phyloP scores from a whole-genome alignment of 2,329 filamentous ascomycete genomes.

The Cryphonectria naterciae region DNA sequence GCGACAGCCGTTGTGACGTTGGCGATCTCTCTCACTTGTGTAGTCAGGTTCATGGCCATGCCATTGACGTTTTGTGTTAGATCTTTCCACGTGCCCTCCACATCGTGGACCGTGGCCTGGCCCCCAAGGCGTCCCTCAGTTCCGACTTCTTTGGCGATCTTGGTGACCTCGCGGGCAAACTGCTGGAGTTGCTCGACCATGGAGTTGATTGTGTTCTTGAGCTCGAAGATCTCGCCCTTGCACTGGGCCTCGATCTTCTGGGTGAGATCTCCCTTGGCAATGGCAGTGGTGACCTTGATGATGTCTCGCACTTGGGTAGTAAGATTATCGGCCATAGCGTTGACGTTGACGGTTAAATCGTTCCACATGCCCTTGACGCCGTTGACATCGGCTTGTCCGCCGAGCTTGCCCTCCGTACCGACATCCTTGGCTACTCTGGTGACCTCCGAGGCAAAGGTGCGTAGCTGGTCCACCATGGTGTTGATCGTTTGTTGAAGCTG shows the following conservation, averaged over 20 bases:
- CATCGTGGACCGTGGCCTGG: constrained; percentile 93
- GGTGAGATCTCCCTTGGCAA: constrained; percentile 85
- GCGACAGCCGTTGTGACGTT: constrained; percentile 96
- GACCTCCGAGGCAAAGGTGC: constrained; percentile 83
- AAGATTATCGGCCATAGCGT: constrained; percentile 85
- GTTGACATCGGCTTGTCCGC: constrained; percentile 81
- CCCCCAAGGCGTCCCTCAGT: constrained; percentile 93
- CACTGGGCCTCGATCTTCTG: constrained; percentile 95
- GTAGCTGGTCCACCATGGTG: constrained; percentile 85
- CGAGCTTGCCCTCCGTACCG: constrained; percentile 81
- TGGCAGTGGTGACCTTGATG: constrained; percentile 76
- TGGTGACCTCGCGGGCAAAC: constrained; percentile 95
- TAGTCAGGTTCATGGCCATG: constrained; percentile 98
- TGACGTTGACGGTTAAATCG: constrained; percentile 82
- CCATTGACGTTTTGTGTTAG: constrained; percentile 95
- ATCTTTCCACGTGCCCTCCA: constrained; percentile 96
- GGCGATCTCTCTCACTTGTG: constrained; percentile 96
- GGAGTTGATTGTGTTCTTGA: constrained; percentile 98
- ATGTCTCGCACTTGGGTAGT: constrained; percentile 94
- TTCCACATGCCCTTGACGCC: constrained; percentile 90
- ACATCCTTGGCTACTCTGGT: constrained; percentile 83
- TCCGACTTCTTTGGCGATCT: constrained; percentile 93
- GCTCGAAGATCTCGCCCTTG: constrained; percentile 87
- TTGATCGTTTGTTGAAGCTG: constrained; percentile 86
- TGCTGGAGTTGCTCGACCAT: constrained; percentile 99